A percentile compares a stretch with the other conserved stretches of the same genome.
phyloP scores from a whole-genome alignment of 2,329 filamentous ascomycete genomes.

The Hortaea sp. region DNA sequence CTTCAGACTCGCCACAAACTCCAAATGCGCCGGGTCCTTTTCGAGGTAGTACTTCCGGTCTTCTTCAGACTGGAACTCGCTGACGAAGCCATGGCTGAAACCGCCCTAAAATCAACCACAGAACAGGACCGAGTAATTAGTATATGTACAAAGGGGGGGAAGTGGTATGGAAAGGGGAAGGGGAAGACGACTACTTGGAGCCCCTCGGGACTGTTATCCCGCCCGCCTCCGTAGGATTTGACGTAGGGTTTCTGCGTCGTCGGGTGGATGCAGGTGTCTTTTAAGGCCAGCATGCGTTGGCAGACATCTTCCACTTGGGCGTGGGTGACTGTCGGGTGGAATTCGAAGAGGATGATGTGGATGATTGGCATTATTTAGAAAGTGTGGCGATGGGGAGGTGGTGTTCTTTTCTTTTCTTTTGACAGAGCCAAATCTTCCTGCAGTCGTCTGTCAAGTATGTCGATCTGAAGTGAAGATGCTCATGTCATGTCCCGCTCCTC shows the following conservation, averaged over 20 bases:
- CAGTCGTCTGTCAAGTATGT: too few species aligned
- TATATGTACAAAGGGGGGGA: neutral
- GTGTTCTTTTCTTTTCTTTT: too few species aligned
- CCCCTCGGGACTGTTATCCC: slow-evolving; percentile 53
- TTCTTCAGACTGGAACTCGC: slow-evolving; percentile 52
- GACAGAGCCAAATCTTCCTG: too few species aligned
- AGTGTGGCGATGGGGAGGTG: too few species aligned
- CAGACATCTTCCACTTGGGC: slow-evolving; percentile 48
- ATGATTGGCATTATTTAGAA: slow-evolving; percentile 54
- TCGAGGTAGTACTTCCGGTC: slow-evolving; percentile 61
- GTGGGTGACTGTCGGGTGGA: slow-evolving; percentile 43
- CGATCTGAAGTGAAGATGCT: too few species aligned
- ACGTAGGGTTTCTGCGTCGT: slow-evolving; percentile 51
- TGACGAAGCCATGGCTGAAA: slow-evolving; percentile 60
- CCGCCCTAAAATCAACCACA: slow-evolving; percentile 35
- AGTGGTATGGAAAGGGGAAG: neutral
- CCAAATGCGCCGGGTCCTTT: slow-evolving; percentile 53
- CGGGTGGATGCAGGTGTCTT: slow-evolving; percentile 50
- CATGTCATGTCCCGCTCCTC: too few species aligned
- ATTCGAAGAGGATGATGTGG: slow-evolving; percentile 61
- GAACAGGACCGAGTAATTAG: neutral
- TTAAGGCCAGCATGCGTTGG: slow-evolving; percentile 36
- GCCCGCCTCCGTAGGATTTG: slow-evolving; percentile 46
- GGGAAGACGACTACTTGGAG: slow-evolving; percentile 39
- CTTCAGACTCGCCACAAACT: slow-evolving; percentile 45